Percentiles rank a stretch among this genome's conserved stretches.
Conservation (phyloP, 306 rosid genomes). For the Cucurbita argyrosperma region DNA sequence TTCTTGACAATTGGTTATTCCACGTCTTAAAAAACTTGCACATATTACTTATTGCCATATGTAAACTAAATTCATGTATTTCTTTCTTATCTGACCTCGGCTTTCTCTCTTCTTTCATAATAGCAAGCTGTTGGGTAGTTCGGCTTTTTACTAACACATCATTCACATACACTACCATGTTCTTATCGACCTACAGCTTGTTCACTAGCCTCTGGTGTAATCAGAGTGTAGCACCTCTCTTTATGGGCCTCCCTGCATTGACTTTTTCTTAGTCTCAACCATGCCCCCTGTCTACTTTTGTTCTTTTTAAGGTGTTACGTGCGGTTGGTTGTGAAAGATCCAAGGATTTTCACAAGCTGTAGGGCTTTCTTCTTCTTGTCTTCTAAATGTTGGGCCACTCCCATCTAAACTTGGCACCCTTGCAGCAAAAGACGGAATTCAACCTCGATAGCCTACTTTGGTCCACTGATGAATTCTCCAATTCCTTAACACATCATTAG, state of each 20-base stretch:
- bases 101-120: not conserved
- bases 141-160: no score
- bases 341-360: not conserved
- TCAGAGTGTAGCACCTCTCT: no score
- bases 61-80: not conserved
- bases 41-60: not conserved
- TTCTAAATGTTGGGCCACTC: not conserved
- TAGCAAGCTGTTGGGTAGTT: no score
- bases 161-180: no score
- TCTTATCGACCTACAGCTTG: no score
- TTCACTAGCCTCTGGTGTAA: no score
- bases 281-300: not conserved
- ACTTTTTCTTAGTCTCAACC: no score
- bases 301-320: not conserved
- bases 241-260: no score
- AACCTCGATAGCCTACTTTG: not conserved
- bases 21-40: not conserved
- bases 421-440: not conserved
- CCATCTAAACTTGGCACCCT: not conserved
- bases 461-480: not conserved
- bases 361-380: not conserved
- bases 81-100: not conserved
- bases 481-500: not conserved
- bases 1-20: not conserved
- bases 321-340: not conserved